phyloP scores from a whole-genome alignment of 2,329 filamentous ascomycete species.

The Myrmaecium sp. region DNA sequence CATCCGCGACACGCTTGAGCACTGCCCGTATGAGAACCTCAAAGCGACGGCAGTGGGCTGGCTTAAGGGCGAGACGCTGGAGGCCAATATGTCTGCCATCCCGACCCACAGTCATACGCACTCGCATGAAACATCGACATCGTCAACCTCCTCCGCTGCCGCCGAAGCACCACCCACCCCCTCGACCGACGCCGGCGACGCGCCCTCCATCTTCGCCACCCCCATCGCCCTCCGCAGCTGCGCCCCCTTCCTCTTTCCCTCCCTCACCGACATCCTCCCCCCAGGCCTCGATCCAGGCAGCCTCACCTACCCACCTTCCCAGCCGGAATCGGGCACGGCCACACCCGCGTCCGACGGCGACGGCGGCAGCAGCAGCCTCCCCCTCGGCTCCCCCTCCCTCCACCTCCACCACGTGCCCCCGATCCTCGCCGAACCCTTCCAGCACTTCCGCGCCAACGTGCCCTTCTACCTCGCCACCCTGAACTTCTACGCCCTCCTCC shows the following conservation, averaged over 20 bases:
- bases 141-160: conserved; percentile 4
- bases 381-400: conserved; percentile 15
- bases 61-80: conserved; percentile 42
- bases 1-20: conserved; percentile 37
- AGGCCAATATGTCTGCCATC: conserved; percentile 19
- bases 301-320: too few relatives aligned
- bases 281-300: too few relatives aligned
- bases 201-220: conserved; percentile 28
- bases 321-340: too few relatives aligned
- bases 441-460: conserved; percentile 33
- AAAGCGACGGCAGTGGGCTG: conserved; percentile 42
- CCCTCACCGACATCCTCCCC: conserved; percentile 26
- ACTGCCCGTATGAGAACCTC: conserved; percentile 35
- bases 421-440: conserved; percentile 16
- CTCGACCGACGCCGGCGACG: conserved; percentile 2
- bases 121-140: conserved; percentile 2
- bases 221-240: conserved; percentile 30
- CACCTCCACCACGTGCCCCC: conserved; percentile 6
- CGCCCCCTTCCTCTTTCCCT: conserved; percentile 35
- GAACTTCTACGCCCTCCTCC: conserved; percentile 41
- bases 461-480: conserved; percentile 38
- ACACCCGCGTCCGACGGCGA: too few relatives aligned
- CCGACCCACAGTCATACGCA: conserved; percentile 3
- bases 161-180: not conserved
- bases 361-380: too few relatives aligned